These are phyloP conservation scores for Nidularia sp. DNA, from an alignment of 768 basidiomycete species.

Conservation along the genomic window DNA sequence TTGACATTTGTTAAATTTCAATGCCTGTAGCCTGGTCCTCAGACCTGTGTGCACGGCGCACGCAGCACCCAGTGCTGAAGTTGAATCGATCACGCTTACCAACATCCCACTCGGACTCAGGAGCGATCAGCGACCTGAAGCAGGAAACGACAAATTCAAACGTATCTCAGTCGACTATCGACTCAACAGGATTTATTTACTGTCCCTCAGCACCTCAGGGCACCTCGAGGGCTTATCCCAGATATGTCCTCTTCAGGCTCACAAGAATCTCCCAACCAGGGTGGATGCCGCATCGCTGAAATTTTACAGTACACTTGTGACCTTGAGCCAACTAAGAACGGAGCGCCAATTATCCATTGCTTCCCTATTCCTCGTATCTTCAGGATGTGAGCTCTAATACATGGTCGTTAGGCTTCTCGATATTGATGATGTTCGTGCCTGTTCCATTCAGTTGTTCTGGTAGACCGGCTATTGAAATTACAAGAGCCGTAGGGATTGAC, in stretches of 20 bases:
- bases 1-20: not conserved
- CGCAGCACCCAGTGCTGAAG: no score
- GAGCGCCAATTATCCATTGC: conserved; percentile 43
- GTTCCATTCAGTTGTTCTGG: conserved; percentile 51
- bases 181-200: no score
- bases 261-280: not conserved
- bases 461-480: conserved; percentile 67
- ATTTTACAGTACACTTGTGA: conserved; percentile 71
- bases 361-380: conserved; percentile 76
- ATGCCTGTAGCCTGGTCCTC: no score
- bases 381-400: conserved; percentile 45
- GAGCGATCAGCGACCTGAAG: no score
- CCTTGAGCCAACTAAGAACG: conserved; percentile 20
- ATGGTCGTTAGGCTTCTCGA: conserved; percentile 1
- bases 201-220: no score
- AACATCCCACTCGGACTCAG: no score
- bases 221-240: no score
- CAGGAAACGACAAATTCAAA: no score
- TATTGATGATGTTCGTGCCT: conserved; percentile 2
- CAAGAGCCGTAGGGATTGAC: conserved; percentile 48
- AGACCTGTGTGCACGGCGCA: no score
- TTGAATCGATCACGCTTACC: no score
- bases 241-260: not conserved
- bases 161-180: no score
- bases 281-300: conserved; percentile 61